These are phyloP conservation scores for Pontederia crassipes DNA, from an alignment of 176 grass and related monocot species.

Conservation along the genomic window DNA sequence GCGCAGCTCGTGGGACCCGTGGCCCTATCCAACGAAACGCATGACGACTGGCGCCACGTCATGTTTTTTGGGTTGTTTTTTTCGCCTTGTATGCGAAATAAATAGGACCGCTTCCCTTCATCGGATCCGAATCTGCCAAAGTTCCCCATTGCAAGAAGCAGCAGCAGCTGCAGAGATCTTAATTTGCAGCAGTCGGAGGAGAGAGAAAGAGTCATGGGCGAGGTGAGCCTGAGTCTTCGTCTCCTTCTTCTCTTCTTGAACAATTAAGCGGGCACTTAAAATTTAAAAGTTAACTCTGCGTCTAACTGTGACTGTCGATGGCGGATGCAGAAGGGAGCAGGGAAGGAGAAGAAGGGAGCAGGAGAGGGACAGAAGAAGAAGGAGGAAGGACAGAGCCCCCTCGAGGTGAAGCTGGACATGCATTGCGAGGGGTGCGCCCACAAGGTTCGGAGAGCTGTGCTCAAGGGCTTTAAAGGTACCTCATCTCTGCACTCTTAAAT, in stretches of 20 bases:
- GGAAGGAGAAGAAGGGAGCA: conserved; percentile 5
- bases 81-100: too few relatives aligned
- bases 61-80: too few relatives aligned
- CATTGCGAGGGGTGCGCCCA: conserved; percentile 71
- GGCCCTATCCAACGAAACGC: too few relatives aligned
- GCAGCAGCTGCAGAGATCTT: too few relatives aligned
- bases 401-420: conserved; percentile 63
- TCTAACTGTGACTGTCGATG: neutral
- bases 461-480: conserved; percentile 37
- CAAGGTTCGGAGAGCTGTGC: conserved; percentile 41
- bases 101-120: too few relatives aligned
- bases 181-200: too few relatives aligned
- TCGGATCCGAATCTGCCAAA: neutral
- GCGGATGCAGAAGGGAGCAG: neutral
- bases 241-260: neutral
- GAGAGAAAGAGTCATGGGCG: too few relatives aligned
- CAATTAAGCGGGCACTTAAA: neutral
- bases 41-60: too few relatives aligned
- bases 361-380: conserved; percentile 16
- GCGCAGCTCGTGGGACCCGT: too few relatives aligned
- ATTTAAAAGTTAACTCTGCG: neutral
- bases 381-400: conserved; percentile 14
- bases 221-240: neutral
- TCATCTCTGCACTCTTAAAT: too few relatives aligned
- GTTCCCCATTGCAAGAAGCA: neutral